Percentiles rank a stretch among this genome's conserved stretches.
phyloP scores from a whole-genome alignment of 176 grass and related monocot species.

The Elaeis guineensis region DNA sequence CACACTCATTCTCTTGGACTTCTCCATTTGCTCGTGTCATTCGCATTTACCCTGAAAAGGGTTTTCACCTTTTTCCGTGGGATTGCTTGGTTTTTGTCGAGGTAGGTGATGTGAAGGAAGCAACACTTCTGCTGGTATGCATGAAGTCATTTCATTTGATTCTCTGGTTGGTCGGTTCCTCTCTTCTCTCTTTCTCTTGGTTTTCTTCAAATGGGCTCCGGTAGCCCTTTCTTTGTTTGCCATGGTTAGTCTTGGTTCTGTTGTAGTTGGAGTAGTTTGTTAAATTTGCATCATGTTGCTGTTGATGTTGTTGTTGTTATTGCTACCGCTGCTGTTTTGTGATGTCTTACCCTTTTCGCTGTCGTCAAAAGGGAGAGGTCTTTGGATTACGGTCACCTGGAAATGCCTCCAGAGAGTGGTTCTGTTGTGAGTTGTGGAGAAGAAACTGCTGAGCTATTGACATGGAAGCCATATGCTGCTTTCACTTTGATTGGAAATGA shows the following conservation, averaged over 20 bases:
- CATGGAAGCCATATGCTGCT: constrained; percentile 12
- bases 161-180: constrained; percentile 35
- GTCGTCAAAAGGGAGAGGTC: background rate
- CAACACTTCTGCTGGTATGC: background rate
- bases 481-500: constrained; percentile 3
- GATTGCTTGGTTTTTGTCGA: constrained; percentile 18
- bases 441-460: too few relatives aligned
- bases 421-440: too few relatives aligned
- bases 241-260: background rate
- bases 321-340: constrained; percentile 14
- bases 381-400: too few relatives aligned
- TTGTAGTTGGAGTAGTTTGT: constrained; percentile 30
- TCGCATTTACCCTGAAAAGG: background rate
- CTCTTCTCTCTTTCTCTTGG: constrained; percentile 27
- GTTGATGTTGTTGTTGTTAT: constrained; percentile 24
- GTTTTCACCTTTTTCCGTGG: constrained; percentile 11
- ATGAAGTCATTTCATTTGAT: constrained; percentile 15
- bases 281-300: constrained; percentile 14
- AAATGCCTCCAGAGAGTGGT: too few relatives aligned
- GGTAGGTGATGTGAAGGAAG: constrained; percentile 1
- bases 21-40: background rate
- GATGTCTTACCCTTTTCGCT: constrained; percentile 24
- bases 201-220: constrained; percentile 44
- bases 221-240: constrained; percentile 13
- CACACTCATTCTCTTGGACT: background rate